Conservation (phyloP, 169 alveolate species). For the Plasmodium cynomolgi region DNA sequence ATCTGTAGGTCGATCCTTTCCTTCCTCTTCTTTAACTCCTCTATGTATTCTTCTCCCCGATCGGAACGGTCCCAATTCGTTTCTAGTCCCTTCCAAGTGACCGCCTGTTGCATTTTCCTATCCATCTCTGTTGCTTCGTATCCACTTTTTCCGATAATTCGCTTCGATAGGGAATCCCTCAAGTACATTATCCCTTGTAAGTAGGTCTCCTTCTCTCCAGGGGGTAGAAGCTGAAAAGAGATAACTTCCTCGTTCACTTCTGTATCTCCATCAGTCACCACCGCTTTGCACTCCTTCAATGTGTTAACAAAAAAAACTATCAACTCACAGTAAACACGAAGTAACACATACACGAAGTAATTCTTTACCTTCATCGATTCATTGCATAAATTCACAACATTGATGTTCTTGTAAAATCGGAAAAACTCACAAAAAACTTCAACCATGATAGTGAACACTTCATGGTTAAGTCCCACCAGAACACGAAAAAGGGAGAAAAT, state of each 20-base stretch:
- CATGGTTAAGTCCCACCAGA: slow-evolving; percentile 22
- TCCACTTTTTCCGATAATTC: neutral
- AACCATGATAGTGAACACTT: slow-evolving; percentile 11
- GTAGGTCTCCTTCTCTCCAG: neutral
- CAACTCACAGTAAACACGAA: slow-evolving; percentile 22
- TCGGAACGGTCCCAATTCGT: neutral
- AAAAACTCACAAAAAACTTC: slow-evolving; percentile 26
- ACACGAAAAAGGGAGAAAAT: neutral
- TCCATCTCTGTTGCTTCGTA: neutral
- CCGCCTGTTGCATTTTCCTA: neutral
- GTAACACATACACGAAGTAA: slow-evolving; percentile 20
- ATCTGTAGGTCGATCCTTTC: slow-evolving; percentile 17
- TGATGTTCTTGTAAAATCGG: slow-evolving; percentile 23
- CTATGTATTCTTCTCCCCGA: neutral
- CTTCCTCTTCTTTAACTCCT: slow-evolving; percentile 11
- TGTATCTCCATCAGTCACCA: neutral
- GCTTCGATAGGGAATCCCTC: neutral
- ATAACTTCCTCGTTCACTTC: slow-evolving; percentile 13
- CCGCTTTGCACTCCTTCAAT: slow-evolving; percentile 23
- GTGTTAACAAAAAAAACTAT: slow-evolving; percentile 7
- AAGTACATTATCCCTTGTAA: slow-evolving; percentile 9
- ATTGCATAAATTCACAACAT: slow-evolving; percentile 1
- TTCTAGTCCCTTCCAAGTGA: neutral
- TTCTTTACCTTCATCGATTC: slow-evolving; percentile 21
- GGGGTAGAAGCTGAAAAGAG: neutral